Evolutionary conservation across 805 yeast species (phyloP).

Genomic region (Candida maris): DNA sequence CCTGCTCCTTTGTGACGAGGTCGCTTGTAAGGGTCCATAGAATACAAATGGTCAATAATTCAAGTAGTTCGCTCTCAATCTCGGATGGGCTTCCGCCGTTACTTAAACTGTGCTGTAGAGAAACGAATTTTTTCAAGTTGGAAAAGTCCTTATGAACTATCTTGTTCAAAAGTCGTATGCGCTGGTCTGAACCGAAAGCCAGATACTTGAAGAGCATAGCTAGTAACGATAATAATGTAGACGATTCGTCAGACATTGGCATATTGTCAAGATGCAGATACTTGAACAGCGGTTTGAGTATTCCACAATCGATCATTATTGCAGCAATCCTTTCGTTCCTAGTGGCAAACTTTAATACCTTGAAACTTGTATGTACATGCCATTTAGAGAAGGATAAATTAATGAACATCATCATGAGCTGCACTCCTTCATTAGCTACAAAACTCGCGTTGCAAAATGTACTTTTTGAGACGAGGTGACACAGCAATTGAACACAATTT

Average conservation of each 20-base stretch:
- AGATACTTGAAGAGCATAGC: constrained; percentile 13
- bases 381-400: constrained; percentile 9
- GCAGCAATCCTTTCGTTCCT: constrained; percentile 5
- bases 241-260: constrained; percentile 5
- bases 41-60: neutral
- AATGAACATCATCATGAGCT: constrained; percentile 13
- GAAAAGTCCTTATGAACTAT: constrained; percentile 14
- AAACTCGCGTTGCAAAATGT: constrained; percentile 3
- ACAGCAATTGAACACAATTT: constrained; percentile 12
- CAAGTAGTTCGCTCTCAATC: neutral
- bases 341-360: constrained; percentile 6
- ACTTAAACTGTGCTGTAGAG: constrained; percentile 2
- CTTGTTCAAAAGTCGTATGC: constrained; percentile 19
- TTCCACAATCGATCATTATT: constrained; percentile 8
- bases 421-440: constrained; percentile 15
- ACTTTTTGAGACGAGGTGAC: constrained; percentile 7
- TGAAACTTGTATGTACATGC: constrained; percentile 14
- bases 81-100: constrained; percentile 1
- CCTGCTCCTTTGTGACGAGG: constrained; percentile 1
- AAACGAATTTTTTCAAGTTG: constrained; percentile 8
- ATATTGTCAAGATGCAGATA: constrained; percentile 3
- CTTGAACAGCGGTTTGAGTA: constrained; percentile 16
- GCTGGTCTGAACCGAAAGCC: constrained; percentile 17
- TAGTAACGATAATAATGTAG: constrained; percentile 5
- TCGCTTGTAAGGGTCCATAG: constrained; percentile 4